These are phyloP conservation scores for Russula brevipes DNA, from an alignment of 768 basidiomycete species.

Conservation along the genomic window DNA sequence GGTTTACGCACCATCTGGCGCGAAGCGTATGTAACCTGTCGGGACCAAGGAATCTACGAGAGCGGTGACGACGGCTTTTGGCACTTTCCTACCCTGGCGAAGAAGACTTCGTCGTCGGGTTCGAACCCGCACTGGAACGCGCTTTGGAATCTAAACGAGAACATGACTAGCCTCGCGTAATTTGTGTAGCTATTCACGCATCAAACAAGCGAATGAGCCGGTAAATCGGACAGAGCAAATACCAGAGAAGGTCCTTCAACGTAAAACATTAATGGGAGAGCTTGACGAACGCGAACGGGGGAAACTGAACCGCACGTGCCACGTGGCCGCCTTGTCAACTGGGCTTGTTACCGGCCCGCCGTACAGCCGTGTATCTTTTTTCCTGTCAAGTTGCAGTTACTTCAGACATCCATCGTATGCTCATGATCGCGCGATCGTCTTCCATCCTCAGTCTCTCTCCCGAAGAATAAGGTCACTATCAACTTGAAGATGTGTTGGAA, in stretches of 20 bases:
- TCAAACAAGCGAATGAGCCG: neutral
- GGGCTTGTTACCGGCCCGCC: no score
- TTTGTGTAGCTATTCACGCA: conserved; percentile 16
- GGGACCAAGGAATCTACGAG: conserved; percentile 23
- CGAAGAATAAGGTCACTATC: no score
- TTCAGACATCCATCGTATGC: no score
- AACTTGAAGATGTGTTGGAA: no score
- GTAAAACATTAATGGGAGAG: conserved; percentile 43
- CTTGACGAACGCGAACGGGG: no score
- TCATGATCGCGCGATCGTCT: no score
- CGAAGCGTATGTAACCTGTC: conserved; percentile 30
- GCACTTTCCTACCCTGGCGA: conserved; percentile 28
- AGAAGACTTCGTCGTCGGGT: conserved; percentile 29
- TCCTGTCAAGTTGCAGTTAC: no score
- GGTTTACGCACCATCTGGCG: conserved; percentile 26
- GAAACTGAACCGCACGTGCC: no score
- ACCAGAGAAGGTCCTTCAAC: conserved; percentile 12
- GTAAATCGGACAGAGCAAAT: neutral
- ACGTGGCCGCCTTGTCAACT: no score
- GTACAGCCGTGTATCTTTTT: no score
- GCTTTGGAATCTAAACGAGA: conserved; percentile 42
- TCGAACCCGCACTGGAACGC: conserved; percentile 30
- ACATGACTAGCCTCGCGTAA: conserved; percentile 37
- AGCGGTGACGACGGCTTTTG: conserved; percentile 18
- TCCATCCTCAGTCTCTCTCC: no score